A percentile compares a stretch with the other conserved stretches of the same genome.
These are phyloP conservation scores for Fusarium anthophilum DNA, from an alignment of 2,329 filamentous ascomycete genomes.

Conservation along the genomic window DNA sequence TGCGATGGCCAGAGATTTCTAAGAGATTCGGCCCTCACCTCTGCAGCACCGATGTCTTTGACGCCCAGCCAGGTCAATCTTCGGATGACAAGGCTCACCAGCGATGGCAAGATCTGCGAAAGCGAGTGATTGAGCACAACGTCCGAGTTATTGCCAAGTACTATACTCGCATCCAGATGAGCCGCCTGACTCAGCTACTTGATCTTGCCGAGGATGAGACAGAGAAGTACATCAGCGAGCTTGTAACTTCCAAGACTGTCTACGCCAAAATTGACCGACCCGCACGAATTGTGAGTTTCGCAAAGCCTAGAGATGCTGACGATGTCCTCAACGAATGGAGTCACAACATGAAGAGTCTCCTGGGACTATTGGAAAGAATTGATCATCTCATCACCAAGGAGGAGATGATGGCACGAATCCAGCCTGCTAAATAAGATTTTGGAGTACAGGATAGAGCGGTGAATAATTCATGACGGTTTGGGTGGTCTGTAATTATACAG, in stretches of 20 bases:
- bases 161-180: conserved; percentile 96
- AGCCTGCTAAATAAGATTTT: conserved; percentile 64
- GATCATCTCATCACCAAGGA: conserved; percentile 99
- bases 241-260: conserved; percentile 97
- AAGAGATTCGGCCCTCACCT: conserved; percentile 90
- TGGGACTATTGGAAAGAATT: conserved; percentile 87
- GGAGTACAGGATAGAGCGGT: conserved; percentile 38
- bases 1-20: conserved; percentile 96
- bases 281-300: conserved; percentile 90
- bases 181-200: conserved; percentile 86
- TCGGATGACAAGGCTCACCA: conserved; percentile 82
- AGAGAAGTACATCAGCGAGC: conserved; percentile 97
- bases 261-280: conserved; percentile 97
- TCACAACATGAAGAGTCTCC: conserved; percentile 93
- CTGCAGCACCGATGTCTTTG: conserved; percentile 90
- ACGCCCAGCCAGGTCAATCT: conserved; percentile 69
- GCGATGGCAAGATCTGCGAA: conserved; percentile 93
- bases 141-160: conserved; percentile 98
- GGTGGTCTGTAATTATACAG: conserved; percentile 49
- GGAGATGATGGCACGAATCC: conserved; percentile 99
- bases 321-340: conserved; percentile 99
- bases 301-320: conserved; percentile 92
- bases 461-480: conserved; percentile 42
- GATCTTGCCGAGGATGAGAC: conserved; percentile 96
- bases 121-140: conserved; percentile 99